These are phyloP conservation scores for Lepraria neglecta DNA, from an alignment of 495 filamentous ascomycete genomes.

Conservation along the genomic window DNA sequence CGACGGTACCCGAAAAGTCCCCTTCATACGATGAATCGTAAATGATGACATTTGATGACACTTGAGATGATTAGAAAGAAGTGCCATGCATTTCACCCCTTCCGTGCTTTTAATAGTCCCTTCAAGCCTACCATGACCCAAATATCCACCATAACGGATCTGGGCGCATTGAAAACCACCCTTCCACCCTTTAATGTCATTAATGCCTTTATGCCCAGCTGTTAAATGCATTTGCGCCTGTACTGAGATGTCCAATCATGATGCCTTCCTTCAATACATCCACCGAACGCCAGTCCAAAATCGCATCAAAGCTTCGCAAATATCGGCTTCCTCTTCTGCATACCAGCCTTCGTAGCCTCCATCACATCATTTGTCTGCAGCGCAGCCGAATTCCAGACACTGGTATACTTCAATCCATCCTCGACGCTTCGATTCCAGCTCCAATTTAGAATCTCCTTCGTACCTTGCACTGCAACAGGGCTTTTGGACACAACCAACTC, in stretches of 20 bases:
- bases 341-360: slow-evolving; percentile 63
- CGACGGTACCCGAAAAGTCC: neutral
- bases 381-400: slow-evolving; percentile 77
- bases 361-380: slow-evolving; percentile 76
- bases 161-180: neutral
- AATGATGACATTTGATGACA: no score
- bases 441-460: slow-evolving; percentile 88
- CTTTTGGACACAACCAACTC: slow-evolving; percentile 69
- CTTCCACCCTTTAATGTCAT: no score
- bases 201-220: no score
- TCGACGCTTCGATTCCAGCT: slow-evolving; percentile 69
- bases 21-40: neutral
- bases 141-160: no score
- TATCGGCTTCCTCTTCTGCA: slow-evolving; percentile 71
- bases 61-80: no score
- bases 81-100: no score
- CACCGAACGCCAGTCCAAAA: no score
- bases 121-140: no score
- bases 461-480: slow-evolving; percentile 85
- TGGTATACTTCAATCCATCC: slow-evolving; percentile 78
- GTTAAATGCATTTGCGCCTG: no score
- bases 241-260: no score
- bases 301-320: slow-evolving; percentile 73
- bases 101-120: no score
- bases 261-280: no score